A percentile compares a stretch with the other conserved stretches of the same genome.
These are phyloP conservation scores for Bacidia gigantensis DNA, from an alignment of 495 filamentous ascomycete genomes.

Conservation along the genomic window DNA sequence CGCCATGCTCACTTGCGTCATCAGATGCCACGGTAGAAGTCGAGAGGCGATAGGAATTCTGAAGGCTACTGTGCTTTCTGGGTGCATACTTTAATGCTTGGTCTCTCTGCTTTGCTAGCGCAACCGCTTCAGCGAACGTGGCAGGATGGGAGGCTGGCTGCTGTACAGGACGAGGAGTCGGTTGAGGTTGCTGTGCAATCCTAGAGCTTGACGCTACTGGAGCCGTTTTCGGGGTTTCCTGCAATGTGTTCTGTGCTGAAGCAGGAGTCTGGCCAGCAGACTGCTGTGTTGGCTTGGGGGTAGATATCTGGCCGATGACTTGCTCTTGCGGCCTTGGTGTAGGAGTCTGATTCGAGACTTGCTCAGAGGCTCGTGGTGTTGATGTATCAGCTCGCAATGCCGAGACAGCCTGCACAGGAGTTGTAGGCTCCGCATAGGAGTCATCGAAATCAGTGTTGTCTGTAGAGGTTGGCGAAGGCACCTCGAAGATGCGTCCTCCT, in stretches of 20 bases:
- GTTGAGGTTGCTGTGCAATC: too few species aligned
- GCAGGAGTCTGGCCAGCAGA: too few species aligned
- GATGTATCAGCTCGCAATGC: not conserved
- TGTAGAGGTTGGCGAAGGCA: too few species aligned
- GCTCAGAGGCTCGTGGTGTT: not conserved
- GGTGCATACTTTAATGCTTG: constrained; percentile 2
- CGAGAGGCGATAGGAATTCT: not conserved
- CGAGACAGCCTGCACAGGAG: not conserved
- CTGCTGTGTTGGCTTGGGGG: too few species aligned
- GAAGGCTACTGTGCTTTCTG: not conserved
- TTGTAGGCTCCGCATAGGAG: not conserved
- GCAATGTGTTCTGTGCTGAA: too few species aligned
- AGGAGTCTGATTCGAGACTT: not conserved
- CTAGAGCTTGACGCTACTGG: too few species aligned
- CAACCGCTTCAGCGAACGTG: too few species aligned
- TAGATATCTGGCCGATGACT: too few species aligned
- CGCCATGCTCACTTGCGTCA: not conserved
- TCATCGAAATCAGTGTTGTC: not conserved
- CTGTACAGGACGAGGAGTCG: not conserved
- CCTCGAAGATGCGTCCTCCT: not conserved
- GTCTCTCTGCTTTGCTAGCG: not conserved
- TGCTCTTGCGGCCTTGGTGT: not conserved
- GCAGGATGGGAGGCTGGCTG: not conserved
- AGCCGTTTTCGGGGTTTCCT: too few species aligned
- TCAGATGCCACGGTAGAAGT: not conserved